A percentile compares a stretch with the other conserved stretches of the same genome.
These are phyloP conservation scores for Prunella vulgaris DNA, from an alignment of 257 asterid species.

Conservation along the genomic window DNA sequence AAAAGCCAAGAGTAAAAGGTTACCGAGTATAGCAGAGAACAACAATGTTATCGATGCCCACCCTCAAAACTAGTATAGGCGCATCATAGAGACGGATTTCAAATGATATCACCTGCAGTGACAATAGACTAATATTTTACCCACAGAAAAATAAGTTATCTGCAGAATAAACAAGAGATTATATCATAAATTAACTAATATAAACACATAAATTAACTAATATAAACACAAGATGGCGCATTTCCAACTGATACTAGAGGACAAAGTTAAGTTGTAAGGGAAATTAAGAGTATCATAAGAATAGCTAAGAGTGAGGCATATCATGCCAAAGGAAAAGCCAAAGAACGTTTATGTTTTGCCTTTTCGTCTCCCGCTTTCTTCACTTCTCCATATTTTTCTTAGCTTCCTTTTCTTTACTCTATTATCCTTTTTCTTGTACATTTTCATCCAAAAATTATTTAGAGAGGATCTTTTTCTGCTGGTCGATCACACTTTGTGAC, in stretches of 20 bases:
- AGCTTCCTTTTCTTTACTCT: no score
- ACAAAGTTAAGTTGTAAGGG: slow-evolving; percentile 11
- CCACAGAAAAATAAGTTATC: neutral
- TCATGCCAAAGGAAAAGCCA: slow-evolving; percentile 13
- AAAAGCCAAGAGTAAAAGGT: slow-evolving; percentile 22
- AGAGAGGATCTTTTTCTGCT: neutral
- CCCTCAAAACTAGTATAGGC: neutral
- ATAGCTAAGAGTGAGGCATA: neutral
- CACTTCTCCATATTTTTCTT: neutral
- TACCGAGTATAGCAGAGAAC: slow-evolving; percentile 14
- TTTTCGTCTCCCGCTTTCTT: neutral
- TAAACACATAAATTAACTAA: slow-evolving; percentile 14
- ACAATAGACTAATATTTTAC: neutral
- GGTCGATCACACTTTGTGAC: neutral
- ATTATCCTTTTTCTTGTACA: neutral
- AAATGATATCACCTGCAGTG: slow-evolving; percentile 11
- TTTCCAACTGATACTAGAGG: slow-evolving; percentile 19
- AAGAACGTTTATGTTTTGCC: neutral
- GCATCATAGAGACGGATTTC: neutral
- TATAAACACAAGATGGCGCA: slow-evolving; percentile 4
- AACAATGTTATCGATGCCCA: neutral
- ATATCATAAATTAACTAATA: slow-evolving; percentile 3
- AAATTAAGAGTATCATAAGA: slow-evolving; percentile 11
- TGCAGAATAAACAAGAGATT: slow-evolving; percentile 4
- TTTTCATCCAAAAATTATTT: neutral